These are phyloP conservation scores for Aspergillus aculeatinus DNA, from an alignment of 2,329 filamentous ascomycete genomes.

Conservation along the genomic window DNA sequence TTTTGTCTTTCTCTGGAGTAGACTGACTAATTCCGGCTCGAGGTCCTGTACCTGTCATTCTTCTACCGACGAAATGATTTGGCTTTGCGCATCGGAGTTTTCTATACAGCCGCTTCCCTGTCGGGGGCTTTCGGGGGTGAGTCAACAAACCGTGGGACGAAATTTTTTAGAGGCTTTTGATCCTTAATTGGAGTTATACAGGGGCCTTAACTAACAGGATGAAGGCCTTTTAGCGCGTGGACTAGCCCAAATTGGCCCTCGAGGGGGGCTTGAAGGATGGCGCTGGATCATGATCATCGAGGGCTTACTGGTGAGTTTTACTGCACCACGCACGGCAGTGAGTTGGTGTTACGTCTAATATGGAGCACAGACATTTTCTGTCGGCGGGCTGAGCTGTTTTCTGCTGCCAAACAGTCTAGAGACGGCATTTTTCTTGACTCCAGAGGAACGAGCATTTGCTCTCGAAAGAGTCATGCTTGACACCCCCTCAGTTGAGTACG, in stretches of 20 bases:
- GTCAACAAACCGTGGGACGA: neutral
- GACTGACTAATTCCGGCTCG: conserved; percentile 8
- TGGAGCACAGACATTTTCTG: conserved; percentile 51
- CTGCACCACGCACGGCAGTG: neutral
- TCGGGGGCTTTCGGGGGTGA: conserved; percentile 63
- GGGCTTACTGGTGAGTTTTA: conserved; percentile 41
- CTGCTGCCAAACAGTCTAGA: conserved; percentile 58
- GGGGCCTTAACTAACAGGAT: neutral
- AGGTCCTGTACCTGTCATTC: conserved; percentile 64
- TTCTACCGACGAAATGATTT: conserved; percentile 62
- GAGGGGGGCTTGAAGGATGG: conserved; percentile 57
- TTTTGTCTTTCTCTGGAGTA: neutral
- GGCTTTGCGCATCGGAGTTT: conserved; percentile 63
- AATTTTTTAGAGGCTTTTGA: neutral
- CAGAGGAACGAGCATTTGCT: conserved; percentile 54
- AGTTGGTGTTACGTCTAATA: neutral
- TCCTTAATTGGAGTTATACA: neutral
- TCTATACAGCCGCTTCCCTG: conserved; percentile 66
- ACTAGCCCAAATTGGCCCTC: conserved; percentile 58
- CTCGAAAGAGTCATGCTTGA: conserved; percentile 46
- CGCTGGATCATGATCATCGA: conserved; percentile 65
- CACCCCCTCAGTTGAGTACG: conserved; percentile 25
- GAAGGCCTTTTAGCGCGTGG: conserved; percentile 59
- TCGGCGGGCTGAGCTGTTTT: conserved; percentile 54
- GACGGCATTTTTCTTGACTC: conserved; percentile 54